A percentile compares a stretch with the other conserved stretches of the same genome.
These are phyloP conservation scores for Thinopyrum obtusiflorum DNA, from an alignment of 202 grass and related monocot genomes.

Conservation along the genomic window DNA sequence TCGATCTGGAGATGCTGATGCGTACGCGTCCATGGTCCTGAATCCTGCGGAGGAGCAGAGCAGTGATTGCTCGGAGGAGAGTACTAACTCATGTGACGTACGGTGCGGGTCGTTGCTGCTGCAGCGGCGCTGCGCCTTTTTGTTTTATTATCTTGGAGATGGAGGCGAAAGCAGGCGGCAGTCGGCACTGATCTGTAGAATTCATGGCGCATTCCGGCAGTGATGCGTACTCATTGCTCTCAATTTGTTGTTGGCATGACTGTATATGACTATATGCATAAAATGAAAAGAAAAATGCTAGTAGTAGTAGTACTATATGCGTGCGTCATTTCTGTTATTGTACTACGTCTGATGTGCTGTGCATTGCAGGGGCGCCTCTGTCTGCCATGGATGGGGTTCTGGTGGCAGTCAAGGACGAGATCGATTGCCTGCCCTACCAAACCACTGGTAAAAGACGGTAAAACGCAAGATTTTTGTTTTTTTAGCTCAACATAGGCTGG, in stretches of 20 bases:
- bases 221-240: neutral
- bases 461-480: no score
- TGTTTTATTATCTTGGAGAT: neutral
- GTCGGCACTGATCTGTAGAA: neutral
- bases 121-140: neutral
- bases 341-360: neutral
- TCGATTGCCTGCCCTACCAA: conserved; percentile 82
- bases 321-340: neutral
- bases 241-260: neutral
- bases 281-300: neutral
- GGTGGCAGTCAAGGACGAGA: conserved; percentile 89
- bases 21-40: neutral
- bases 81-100: neutral
- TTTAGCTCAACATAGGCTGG: no score
- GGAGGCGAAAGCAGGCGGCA: no score
- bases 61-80: neutral
- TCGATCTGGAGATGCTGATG: neutral
- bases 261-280: no score
- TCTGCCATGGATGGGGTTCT: conserved; percentile 80
- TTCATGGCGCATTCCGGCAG: neutral
- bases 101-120: neutral
- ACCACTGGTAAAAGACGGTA: conserved; percentile 51
- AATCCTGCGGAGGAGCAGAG: neutral
- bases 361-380: conserved; percentile 52
- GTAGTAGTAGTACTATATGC: neutral